phyloP scores from a whole-genome alignment of 352 stramenopile genomes.

The Lagenidium giganteum region DNA sequence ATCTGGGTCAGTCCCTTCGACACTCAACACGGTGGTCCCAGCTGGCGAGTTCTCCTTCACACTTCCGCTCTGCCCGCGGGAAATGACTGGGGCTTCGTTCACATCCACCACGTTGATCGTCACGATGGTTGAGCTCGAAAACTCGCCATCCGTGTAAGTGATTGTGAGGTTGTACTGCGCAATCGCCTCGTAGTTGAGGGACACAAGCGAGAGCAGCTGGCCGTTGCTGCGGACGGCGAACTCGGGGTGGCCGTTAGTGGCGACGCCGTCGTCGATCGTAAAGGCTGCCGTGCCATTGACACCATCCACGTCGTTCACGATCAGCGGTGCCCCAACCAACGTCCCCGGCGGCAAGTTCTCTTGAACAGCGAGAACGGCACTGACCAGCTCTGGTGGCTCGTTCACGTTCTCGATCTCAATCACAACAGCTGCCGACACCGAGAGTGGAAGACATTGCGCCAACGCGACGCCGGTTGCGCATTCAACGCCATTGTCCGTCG shows the following conservation, averaged over 20 bases:
- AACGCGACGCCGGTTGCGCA: too few relatives aligned
- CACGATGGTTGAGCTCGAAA: slow-evolving; percentile 12
- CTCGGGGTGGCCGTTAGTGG: slow-evolving; percentile 7
- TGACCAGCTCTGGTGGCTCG: slow-evolving; percentile 28
- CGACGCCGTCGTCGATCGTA: slow-evolving; percentile 15
- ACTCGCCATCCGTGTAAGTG: slow-evolving; percentile 30
- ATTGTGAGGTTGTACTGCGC: slow-evolving; percentile 7
- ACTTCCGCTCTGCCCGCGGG: slow-evolving; percentile 11
- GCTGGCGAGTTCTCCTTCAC: slow-evolving; percentile 34
- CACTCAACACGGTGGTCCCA: slow-evolving; percentile 20
- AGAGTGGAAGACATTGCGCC: slow-evolving; percentile 7
- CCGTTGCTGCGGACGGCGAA: slow-evolving; percentile 39
- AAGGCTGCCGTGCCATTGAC: slow-evolving; percentile 23
- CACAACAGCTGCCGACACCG: background rate
- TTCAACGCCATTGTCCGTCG: slow-evolving; percentile 29
- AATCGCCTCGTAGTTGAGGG: slow-evolving; percentile 32
- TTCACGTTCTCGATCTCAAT: slow-evolving; percentile 36
- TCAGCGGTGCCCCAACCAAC: slow-evolving; percentile 34
- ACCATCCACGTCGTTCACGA: slow-evolving; percentile 37
- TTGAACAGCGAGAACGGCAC: slow-evolving; percentile 15
- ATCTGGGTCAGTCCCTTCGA: slow-evolving; percentile 33
- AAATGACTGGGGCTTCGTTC: slow-evolving; percentile 38
- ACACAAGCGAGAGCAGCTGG: slow-evolving; percentile 26
- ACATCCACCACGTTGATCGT: slow-evolving; percentile 35
- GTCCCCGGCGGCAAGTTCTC: slow-evolving; percentile 41